Conservation (phyloP, 805 yeast species). For the Kuraishia piskuri region DNA sequence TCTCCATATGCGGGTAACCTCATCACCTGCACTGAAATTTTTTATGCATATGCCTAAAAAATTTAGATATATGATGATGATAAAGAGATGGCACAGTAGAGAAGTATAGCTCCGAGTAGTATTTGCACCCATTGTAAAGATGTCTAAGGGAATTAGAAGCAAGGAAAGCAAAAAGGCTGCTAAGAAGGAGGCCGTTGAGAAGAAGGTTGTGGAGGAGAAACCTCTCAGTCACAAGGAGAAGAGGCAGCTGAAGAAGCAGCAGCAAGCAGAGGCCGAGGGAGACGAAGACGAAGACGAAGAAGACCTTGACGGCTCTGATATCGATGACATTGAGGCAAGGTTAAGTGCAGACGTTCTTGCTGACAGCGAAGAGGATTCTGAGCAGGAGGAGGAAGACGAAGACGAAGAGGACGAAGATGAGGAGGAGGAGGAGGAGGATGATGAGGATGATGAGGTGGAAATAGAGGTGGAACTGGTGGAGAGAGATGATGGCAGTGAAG, state of each 20-base stretch:
- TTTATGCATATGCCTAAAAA: background rate
- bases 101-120: too few relatives aligned
- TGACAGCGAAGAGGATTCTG: constrained; percentile 33
- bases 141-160: background rate
- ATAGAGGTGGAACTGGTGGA: constrained; percentile 9
- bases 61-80: background rate
- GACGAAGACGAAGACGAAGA: constrained; percentile 22
- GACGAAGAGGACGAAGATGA: constrained; percentile 24
- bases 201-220: constrained; percentile 23
- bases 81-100: background rate
- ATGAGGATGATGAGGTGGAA: constrained; percentile 15
- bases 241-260: constrained; percentile 47
- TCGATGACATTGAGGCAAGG: constrained; percentile 13
- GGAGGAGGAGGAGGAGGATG: constrained; percentile 11
- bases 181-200: background rate
- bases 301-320: constrained; percentile 12
- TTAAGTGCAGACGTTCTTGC: constrained; percentile 16
- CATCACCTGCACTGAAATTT: background rate
- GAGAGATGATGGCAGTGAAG: constrained; percentile 26
- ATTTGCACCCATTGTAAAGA: background rate
- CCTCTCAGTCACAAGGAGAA: constrained; percentile 56
- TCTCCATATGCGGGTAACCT: background rate
- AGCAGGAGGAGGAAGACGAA: constrained; percentile 24
- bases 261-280: constrained; percentile 24
- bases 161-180: background rate